A percentile compares a stretch with the other conserved stretches of the same genome.
phyloP scores from a whole-genome alignment of 805 yeast species.

The Schwanniomyces vanrijiae region DNA sequence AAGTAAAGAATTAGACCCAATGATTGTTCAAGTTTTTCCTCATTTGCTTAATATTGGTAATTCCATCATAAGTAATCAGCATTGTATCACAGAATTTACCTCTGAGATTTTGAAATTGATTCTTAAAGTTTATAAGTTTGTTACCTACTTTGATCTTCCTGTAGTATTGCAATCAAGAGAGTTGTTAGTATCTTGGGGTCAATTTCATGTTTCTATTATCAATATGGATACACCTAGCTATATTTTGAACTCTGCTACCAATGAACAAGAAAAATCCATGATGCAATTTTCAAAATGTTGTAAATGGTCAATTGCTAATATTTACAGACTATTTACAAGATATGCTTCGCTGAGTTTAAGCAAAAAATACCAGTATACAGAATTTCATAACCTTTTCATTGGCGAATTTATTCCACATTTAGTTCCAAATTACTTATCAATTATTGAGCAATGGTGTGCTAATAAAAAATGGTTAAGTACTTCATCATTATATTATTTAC shows the following conservation, averaged over 20 bases:
- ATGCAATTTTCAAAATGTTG: conserved; percentile 66
- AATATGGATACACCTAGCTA: conserved; percentile 57
- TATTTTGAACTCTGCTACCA: conserved; percentile 49
- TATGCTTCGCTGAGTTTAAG: conserved; percentile 55
- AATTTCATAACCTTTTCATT: conserved; percentile 56
- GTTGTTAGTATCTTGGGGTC: conserved; percentile 64
- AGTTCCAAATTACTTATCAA: conserved; percentile 59
- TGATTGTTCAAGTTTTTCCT: conserved; percentile 63
- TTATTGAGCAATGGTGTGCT: conserved; percentile 73
- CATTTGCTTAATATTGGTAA: conserved; percentile 66
- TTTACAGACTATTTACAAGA: conserved; percentile 67
- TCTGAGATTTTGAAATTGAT: conserved; percentile 78
- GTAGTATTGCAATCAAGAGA: conserved; percentile 52
- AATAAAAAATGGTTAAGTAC: conserved; percentile 68
- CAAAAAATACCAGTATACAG: conserved; percentile 54
- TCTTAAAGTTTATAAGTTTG: conserved; percentile 75
- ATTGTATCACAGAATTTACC: conserved; percentile 27
- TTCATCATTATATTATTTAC: conserved; percentile 61
- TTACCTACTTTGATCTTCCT: conserved; percentile 73
- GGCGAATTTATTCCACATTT: conserved; percentile 71
- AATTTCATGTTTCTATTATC: conserved; percentile 69
- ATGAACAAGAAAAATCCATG: conserved; percentile 47
- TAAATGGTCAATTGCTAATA: conserved; percentile 83
- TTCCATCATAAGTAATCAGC: conserved; percentile 33
- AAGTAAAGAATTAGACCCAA: conserved; percentile 29